Evolutionary conservation across 1,284 basidiomycete species (phyloP).

Genomic region (Tremellales sp.): DNA sequence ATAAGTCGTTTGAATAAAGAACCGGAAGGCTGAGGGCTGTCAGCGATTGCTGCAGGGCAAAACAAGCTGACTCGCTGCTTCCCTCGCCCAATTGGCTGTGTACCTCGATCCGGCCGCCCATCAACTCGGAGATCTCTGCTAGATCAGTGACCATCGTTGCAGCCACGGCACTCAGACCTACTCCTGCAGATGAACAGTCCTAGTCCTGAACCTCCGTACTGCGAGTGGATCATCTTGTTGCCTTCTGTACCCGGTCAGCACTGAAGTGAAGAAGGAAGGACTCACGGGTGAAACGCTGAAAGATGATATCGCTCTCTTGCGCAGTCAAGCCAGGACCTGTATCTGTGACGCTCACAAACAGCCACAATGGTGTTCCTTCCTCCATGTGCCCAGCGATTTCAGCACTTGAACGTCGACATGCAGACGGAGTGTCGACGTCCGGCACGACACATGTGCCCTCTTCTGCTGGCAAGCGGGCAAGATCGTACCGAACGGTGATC

Average conservation of each 20-base stretch:
- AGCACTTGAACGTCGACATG: no score
- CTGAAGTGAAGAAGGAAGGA: not conserved
- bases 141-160: not conserved
- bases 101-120: slow-evolving; percentile 32
- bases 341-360: slow-evolving; percentile 27
- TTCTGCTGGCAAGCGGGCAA: slow-evolving; percentile 18
- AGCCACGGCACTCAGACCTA: slow-evolving; percentile 4
- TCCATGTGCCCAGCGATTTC: no score
- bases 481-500: slow-evolving; percentile 28
- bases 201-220: slow-evolving; percentile 35
- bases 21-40: no score
- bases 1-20: no score
- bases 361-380: slow-evolving; percentile 14
- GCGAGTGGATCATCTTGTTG: slow-evolving; percentile 26
- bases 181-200: slow-evolving; percentile 35
- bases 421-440: not conserved
- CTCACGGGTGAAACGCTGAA: slow-evolving; percentile 26
- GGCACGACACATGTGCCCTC: slow-evolving; percentile 18
- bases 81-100: slow-evolving; percentile 24
- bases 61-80: slow-evolving; percentile 37
- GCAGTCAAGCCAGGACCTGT: slow-evolving; percentile 31
- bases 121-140: slow-evolving; percentile 26
- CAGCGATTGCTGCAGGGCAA: no score
- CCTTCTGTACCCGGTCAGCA: slow-evolving; percentile 10
- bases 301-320: slow-evolving; percentile 21